Conservation (phyloP, 345 rosid genomes). For the Bretschneidera sinensis region DNA sequence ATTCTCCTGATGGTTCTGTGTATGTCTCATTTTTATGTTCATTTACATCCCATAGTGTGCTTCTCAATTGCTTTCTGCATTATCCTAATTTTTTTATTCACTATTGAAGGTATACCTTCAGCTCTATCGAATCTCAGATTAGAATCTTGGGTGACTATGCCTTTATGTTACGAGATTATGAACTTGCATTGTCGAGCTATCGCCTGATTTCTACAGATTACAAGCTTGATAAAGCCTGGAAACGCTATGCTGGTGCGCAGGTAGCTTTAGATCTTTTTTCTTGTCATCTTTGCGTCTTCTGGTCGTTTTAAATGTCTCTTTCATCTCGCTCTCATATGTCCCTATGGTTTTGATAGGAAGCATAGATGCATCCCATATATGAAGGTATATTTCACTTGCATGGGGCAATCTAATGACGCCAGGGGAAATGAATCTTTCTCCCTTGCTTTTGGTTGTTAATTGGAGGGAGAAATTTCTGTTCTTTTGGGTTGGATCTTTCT, state of each 20-base stretch:
- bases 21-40: conserved; percentile 30
- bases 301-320: too few relatives aligned
- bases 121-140: conserved; percentile 89
- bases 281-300: too few relatives aligned
- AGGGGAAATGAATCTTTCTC: too few relatives aligned
- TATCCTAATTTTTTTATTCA: conserved; percentile 23
- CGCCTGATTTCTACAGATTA: conserved; percentile 93
- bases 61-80: conserved; percentile 11
- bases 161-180: conserved; percentile 96
- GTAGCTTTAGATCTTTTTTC: conserved; percentile 38
- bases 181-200: conserved; percentile 91
- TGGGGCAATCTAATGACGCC: background rate
- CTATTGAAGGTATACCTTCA: conserved; percentile 80
- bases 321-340: too few relatives aligned
- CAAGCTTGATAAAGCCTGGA: conserved; percentile 98
- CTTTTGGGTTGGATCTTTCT: too few relatives aligned
- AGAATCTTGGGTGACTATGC: conserved; percentile 94
- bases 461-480: too few relatives aligned
- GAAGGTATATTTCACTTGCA: too few relatives aligned
- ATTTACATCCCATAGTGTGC: conserved; percentile 2
- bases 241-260: conserved; percentile 96
- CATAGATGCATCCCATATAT: too few relatives aligned
- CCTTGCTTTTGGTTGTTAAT: too few relatives aligned
- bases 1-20: conserved; percentile 63
- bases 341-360: too few relatives aligned